Evolutionary conservation across 2,329 filamentous ascomycete genomes (phyloP).

Genomic region (Beauveria sp.): DNA sequence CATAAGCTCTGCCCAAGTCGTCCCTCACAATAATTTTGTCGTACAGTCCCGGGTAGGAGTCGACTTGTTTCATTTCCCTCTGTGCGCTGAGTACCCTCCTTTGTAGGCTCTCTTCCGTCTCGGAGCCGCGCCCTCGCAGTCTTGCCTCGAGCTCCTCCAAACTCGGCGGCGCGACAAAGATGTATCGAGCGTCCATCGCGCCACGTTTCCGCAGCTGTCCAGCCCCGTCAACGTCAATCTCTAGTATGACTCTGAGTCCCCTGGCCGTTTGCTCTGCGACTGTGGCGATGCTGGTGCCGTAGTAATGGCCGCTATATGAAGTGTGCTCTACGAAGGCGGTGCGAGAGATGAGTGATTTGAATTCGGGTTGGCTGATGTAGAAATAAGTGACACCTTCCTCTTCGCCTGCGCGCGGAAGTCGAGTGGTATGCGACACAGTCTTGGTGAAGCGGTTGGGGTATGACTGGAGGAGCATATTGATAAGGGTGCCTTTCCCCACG

Average conservation of each 20-base stretch:
- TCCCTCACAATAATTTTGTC: background rate
- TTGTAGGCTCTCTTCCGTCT: background rate
- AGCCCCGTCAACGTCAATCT: too few species aligned
- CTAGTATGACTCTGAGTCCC: too few species aligned
- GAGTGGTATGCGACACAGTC: background rate
- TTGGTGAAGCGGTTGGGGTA: background rate
- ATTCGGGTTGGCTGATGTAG: background rate
- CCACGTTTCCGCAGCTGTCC: too few species aligned
- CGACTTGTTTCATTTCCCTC: too few species aligned
- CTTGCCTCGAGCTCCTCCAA: background rate
- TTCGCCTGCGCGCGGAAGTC: background rate
- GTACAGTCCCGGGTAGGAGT: too few species aligned
- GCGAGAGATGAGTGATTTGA: background rate
- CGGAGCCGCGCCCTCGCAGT: background rate
- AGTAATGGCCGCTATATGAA: background rate
- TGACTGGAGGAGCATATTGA: background rate
- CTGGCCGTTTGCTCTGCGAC: too few species aligned
- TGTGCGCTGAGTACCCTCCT: too few species aligned
- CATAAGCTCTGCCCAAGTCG: background rate
- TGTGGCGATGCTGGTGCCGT: too few species aligned
- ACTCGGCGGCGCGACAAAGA: background rate
- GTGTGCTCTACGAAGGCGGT: background rate
- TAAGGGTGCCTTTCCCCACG: background rate
- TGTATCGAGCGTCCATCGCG: background rate
- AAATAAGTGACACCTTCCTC: background rate